Percentiles rank a stretch among this genome's conserved stretches.
Evolutionary conservation across 257 asterid species (phyloP).

Genomic region (Nicotiana tabacum): DNA sequence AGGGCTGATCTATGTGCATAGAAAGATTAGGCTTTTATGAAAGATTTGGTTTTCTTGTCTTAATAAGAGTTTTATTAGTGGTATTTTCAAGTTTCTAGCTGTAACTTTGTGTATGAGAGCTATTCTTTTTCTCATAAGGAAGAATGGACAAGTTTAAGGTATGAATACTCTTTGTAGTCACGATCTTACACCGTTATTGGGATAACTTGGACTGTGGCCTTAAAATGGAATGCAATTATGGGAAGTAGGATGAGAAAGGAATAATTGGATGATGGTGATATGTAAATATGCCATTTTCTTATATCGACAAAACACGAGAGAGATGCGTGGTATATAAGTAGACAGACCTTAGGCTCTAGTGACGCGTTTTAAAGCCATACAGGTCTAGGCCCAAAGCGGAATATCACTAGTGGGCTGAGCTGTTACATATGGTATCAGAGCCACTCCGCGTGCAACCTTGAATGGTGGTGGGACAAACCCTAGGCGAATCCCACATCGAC

Average conservation of each 20-base stretch:
- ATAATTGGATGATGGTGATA: constrained; percentile 11
- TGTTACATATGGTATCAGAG: too few species aligned
- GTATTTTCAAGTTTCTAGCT: background rate
- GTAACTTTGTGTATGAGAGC: background rate
- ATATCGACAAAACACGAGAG: too few species aligned
- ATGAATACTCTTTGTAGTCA: background rate
- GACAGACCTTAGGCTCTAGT: too few species aligned
- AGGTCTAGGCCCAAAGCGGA: too few species aligned
- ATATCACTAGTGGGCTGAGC: too few species aligned
- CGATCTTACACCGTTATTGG: background rate
- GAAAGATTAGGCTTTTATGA: background rate
- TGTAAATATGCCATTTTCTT: background rate
- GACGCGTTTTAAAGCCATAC: too few species aligned
- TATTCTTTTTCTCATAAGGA: background rate
- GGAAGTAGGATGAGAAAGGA: background rate
- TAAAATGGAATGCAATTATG: background rate
- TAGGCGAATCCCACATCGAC: too few species aligned
- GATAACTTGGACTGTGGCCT: background rate
- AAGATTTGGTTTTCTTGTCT: background rate
- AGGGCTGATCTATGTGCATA: background rate
- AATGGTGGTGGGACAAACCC: too few species aligned
- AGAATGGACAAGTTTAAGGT: background rate
- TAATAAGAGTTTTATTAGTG: background rate
- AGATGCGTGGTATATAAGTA: too few species aligned
- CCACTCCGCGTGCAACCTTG: too few species aligned